A percentile compares a stretch with the other conserved stretches of the same genome.
These are phyloP conservation scores for Atalantia buxifolia DNA, from an alignment of 345 rosid species.

Conservation along the genomic window DNA sequence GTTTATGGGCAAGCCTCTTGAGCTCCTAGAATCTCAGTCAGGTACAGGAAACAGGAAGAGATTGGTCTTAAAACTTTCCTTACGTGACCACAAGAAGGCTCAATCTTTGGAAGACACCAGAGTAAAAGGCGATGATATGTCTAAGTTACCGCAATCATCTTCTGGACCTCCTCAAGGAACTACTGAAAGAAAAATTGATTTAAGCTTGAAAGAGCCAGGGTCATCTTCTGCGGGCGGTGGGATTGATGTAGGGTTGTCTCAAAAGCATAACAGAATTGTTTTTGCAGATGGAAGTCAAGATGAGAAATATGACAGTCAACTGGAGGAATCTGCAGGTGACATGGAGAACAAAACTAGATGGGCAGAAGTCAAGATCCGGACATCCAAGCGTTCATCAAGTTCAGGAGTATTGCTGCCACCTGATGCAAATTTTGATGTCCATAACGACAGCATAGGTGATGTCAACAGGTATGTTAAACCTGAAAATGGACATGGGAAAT, in stretches of 20 bases:
- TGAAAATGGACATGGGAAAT: slow-evolving; percentile 17
- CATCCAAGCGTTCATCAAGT: slow-evolving; percentile 33
- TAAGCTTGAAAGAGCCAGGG: slow-evolving; percentile 32
- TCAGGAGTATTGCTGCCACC: slow-evolving; percentile 24
- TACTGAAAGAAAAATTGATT: slow-evolving; percentile 22
- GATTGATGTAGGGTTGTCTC: slow-evolving; percentile 26
- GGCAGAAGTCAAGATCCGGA: slow-evolving; percentile 51
- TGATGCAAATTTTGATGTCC: slow-evolving; percentile 26
- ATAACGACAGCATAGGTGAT: slow-evolving; percentile 23
- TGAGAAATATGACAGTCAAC: slow-evolving; percentile 21
- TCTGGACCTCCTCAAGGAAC: slow-evolving; percentile 34
- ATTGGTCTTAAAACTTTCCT: slow-evolving; percentile 71
- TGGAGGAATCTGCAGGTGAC: slow-evolving; percentile 38
- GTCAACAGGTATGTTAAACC: slow-evolving; percentile 38
- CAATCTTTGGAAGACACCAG: slow-evolving; percentile 34
- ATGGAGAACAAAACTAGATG: slow-evolving; percentile 40
- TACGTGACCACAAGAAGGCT: slow-evolving; percentile 57
- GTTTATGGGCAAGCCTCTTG: slow-evolving; percentile 30
- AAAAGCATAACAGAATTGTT: slow-evolving; percentile 28
- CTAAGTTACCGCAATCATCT: slow-evolving; percentile 35
- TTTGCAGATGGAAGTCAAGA: slow-evolving; percentile 28
- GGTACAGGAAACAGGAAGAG: slow-evolving; percentile 58
- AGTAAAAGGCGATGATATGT: slow-evolving; percentile 24
- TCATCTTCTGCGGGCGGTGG: slow-evolving; percentile 41
- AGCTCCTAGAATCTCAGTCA: slow-evolving; percentile 41